phyloP scores from a whole-genome alignment of 306 rosid species.

The Castanea mollissima region DNA sequence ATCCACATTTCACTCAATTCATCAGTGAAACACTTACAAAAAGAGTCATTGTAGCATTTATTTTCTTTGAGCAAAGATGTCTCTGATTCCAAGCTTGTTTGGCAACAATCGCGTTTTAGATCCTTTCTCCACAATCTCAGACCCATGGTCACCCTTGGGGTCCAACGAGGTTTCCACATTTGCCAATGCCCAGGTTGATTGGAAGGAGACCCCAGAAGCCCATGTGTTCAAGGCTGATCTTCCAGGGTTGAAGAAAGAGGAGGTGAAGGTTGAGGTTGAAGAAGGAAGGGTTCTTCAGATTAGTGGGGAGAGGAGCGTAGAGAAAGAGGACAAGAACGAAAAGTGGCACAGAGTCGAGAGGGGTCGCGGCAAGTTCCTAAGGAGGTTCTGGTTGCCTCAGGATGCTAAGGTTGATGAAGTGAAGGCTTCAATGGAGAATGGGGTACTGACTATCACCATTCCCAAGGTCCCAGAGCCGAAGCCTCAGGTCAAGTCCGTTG shows the following conservation, averaged over 20 bases:
- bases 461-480: slow-evolving; percentile 14
- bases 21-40: too few relatives aligned
- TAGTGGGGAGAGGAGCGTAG: slow-evolving; percentile 6
- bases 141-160: slow-evolving; percentile 3
- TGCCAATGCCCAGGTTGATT: neutral
- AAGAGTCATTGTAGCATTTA: neutral
- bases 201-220: slow-evolving; percentile 9
- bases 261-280: slow-evolving; percentile 8
- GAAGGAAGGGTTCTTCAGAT: slow-evolving; percentile 10
- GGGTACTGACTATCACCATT: slow-evolving; percentile 13
- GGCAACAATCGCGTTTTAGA: slow-evolving; percentile 24
- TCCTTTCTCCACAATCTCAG: slow-evolving; percentile 13
- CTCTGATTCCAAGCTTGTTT: slow-evolving; percentile 21
- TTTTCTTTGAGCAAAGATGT: neutral
- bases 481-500: slow-evolving; percentile 10
- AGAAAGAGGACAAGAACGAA: slow-evolving; percentile 10
- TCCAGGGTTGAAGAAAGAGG: slow-evolving; percentile 4
- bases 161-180: slow-evolving; percentile 1
- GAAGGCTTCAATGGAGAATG: slow-evolving; percentile 20
- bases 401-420: slow-evolving; percentile 17
- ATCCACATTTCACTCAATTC: neutral
- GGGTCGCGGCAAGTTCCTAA: slow-evolving; percentile 14
- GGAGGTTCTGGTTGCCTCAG: slow-evolving; percentile 12
- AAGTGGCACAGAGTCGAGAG: slow-evolving; percentile 26
- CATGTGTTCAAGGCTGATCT: slow-evolving; percentile 6